Percentiles rank a stretch among this genome's conserved stretches.
Conservation (phyloP, 2,329 filamentous ascomycete genomes). For the Ilyonectria mors-panacis region DNA sequence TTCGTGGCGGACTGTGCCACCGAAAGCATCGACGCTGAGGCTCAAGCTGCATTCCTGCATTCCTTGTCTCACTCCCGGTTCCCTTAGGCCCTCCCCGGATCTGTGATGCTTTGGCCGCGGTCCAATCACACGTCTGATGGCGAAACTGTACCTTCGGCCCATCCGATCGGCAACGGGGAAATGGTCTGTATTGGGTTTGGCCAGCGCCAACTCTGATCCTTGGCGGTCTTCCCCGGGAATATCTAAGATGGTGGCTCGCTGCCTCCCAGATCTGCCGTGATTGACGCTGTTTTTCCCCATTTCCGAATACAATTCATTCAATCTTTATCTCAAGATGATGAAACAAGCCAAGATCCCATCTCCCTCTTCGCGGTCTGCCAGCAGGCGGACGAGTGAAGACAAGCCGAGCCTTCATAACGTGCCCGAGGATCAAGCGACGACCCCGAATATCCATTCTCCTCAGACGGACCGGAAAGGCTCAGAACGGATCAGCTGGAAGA, state of each 20-base stretch:
- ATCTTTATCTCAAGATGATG: neutral
- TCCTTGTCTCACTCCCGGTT: slow-evolving; percentile 1
- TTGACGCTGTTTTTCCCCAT: neutral
- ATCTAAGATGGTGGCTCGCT: slow-evolving; percentile 20
- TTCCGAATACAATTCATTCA: neutral
- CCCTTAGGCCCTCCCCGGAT: neutral
- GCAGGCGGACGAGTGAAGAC: slow-evolving; percentile 4
- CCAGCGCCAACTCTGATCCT: slow-evolving; percentile 22
- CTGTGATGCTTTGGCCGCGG: slow-evolving; percentile 13
- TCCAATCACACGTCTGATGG: slow-evolving; percentile 5
- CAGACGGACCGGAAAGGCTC: no score
- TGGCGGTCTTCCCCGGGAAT: slow-evolving; percentile 9
- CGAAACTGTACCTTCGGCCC: slow-evolving; percentile 28
- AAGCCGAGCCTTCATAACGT: neutral
- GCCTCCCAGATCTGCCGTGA: neutral
- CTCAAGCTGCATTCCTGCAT: slow-evolving; percentile 8
- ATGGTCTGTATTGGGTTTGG: slow-evolving; percentile 25
- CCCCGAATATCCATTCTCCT: neutral
- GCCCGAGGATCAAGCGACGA: neutral
- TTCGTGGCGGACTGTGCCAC: neutral
- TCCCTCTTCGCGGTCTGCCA: neutral
- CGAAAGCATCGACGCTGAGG: neutral
- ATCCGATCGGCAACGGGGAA: slow-evolving; percentile 27
- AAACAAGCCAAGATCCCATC: neutral
- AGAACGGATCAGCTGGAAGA: no score